These are phyloP conservation scores for Discostella stelligera DNA, from an alignment of 352 stramenopile genomes.

Conservation along the genomic window DNA sequence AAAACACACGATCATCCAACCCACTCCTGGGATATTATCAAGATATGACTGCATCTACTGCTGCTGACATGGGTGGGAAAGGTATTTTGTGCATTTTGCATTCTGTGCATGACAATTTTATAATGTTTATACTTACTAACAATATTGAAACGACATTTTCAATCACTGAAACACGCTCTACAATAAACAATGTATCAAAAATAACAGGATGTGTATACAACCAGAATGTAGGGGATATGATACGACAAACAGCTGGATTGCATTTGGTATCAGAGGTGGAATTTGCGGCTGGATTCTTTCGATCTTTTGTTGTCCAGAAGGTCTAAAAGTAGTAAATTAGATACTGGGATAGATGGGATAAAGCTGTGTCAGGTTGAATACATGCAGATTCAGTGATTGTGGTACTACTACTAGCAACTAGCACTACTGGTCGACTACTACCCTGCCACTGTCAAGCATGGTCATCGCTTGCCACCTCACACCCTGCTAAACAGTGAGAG, in stretches of 20 bases:
- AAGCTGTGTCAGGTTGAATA: no score
- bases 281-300: slow-evolving; percentile 70
- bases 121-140: not conserved
- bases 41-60: slow-evolving; percentile 65
- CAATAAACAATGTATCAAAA: no score
- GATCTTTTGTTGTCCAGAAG: slow-evolving; percentile 57
- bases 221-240: slow-evolving; percentile 72
- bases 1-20: slow-evolving; percentile 77
- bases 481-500: no score
- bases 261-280: slow-evolving; percentile 49
- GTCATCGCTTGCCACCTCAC: no score
- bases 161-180: not conserved
- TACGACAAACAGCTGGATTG: slow-evolving; percentile 48
- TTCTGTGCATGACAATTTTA: not conserved
- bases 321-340: slow-evolving; percentile 4
- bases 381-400: no score
- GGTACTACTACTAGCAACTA: no score
- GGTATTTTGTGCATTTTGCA: slow-evolving; percentile 11
- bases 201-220: slow-evolving; percentile 77
- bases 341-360: no score
- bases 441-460: no score
- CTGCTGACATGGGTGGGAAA: slow-evolving; percentile 57
- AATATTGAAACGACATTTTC: not conserved
- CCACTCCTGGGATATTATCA: slow-evolving; percentile 72
- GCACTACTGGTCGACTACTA: no score